Conservation (phyloP, 106 monocot species). For the Xerophyta viscosa region DNA sequence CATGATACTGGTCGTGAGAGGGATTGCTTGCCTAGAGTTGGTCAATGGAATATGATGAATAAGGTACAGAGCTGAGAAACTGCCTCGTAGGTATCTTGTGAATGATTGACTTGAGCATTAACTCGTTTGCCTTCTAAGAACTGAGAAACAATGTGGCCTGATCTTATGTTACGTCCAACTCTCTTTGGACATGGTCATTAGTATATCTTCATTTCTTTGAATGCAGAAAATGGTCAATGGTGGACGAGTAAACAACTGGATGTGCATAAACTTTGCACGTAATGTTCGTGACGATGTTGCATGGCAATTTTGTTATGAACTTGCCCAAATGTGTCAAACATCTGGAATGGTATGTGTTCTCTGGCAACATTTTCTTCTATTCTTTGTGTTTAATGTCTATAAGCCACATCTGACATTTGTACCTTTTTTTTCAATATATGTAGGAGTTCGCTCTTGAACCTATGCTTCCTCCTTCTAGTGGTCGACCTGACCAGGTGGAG, state of each 20-base stretch:
- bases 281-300: constrained; percentile 49
- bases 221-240: constrained; percentile 85
- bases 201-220: not conserved
- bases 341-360: constrained; percentile 63
- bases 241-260: constrained; percentile 65
- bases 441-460: constrained; percentile 76
- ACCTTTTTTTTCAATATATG: constrained; percentile 3
- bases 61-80: too few species aligned
- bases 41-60: constrained; percentile 99
- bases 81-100: too few species aligned
- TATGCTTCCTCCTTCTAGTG: constrained; percentile 38
- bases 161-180: too few species aligned
- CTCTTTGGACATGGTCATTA: not conserved
- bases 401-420: not conserved
- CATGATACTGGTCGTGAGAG: constrained; percentile 83
- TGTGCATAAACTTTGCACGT: constrained; percentile 66
- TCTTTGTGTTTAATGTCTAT: too few species aligned
- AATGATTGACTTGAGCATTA: too few species aligned
- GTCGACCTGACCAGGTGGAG: constrained; percentile 76
- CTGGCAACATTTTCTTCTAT: too few species aligned
- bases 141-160: not conserved
- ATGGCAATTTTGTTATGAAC: constrained; percentile 51
- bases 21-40: constrained; percentile 75
- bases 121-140: too few species aligned
- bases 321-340: constrained; percentile 70